Percentiles rank a stretch among this genome's conserved stretches.
phyloP scores from a whole-genome alignment of 345 rosid genomes.

The Sisymbrium irio region DNA sequence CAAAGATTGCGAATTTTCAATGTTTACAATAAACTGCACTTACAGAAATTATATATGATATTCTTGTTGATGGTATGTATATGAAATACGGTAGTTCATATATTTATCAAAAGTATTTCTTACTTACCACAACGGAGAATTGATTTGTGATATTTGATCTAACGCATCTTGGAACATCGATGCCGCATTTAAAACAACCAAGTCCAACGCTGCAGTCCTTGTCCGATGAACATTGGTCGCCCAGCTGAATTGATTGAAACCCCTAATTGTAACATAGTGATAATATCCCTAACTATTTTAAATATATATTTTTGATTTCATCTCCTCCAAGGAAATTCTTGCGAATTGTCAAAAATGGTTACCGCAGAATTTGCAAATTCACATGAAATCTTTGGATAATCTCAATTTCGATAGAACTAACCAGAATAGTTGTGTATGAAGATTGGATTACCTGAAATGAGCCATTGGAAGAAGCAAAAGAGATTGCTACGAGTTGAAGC shows the following conservation, averaged over 20 bases:
- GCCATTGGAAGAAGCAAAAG: background rate
- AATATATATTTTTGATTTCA: background rate
- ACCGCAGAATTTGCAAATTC: background rate
- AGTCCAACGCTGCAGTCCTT: constrained; percentile 38
- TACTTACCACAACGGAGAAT: constrained; percentile 41
- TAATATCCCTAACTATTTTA: background rate
- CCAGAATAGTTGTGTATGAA: background rate
- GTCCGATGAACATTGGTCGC: constrained; percentile 37
- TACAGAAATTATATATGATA: too few species aligned
- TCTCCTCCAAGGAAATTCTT: background rate
- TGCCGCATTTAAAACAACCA: constrained; percentile 37
- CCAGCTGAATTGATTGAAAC: constrained; percentile 19
- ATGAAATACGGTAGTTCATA: background rate
- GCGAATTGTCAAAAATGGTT: background rate
- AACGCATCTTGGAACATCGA: constrained; percentile 40
- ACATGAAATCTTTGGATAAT: constrained; percentile 1
- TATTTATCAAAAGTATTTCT: background rate
- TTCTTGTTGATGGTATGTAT: background rate
- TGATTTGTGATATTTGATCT: constrained; percentile 41
- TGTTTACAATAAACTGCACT: too few species aligned
- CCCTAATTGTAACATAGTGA: background rate
- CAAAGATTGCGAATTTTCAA: too few species aligned
- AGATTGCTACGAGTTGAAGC: constrained; percentile 9
- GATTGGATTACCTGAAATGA: constrained; percentile 21
- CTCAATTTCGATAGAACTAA: background rate